Base-by-base conservation (phyloP, 441 rosid genomes). In the Biscutella laevigata region DNA sequence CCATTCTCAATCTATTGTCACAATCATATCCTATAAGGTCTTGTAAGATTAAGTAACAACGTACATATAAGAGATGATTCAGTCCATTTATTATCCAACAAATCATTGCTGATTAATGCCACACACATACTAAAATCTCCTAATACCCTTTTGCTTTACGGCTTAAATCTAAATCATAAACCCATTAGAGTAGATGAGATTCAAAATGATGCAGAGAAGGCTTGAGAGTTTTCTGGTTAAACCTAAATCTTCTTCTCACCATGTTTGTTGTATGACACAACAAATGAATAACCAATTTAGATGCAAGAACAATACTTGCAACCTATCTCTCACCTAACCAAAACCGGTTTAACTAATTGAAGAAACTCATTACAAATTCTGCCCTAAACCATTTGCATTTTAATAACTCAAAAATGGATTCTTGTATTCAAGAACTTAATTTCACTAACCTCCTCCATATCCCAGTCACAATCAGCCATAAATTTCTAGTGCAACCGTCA, bases 371-470 rank as follows among this genome's bases (percentile, higher is more conserved):
- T 66, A 66, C 61, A 59, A 24, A 53, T 45, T 45, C 30, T 27
- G 25, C 17, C 6, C 20, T 9, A 19, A 42, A 61, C 9, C 34
- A n/a, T n/a, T 50, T 2, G 15, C 28, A 48, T 16, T 47, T n/a
- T n/a, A n/a, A n/a, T 12, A 4, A 1, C 6, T 39, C 13, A 13
- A 29, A 20, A 11, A 66, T 66, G 70, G 60, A 44, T 36, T 59
- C 65, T 24, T 53, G 50, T 2, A 39, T 66, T 12, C 61, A 77
- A 69, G 92, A 87, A 65, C 80, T 90, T 52, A 70, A 76, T 56
- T 81, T 81, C 54, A 56, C 74, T 22, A 43, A 60, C n/a, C n/a
- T n/a, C 42, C 67, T 81, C 13, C 54, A 67, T 50, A 67, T 89
- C 37, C 83, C 83, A 6, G 38, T 82, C 7, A 75, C 64, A 7